These are phyloP conservation scores for Aspergillus arachidicola DNA, from an alignment of 2,329 filamentous ascomycete genomes.

Conservation along the genomic window DNA sequence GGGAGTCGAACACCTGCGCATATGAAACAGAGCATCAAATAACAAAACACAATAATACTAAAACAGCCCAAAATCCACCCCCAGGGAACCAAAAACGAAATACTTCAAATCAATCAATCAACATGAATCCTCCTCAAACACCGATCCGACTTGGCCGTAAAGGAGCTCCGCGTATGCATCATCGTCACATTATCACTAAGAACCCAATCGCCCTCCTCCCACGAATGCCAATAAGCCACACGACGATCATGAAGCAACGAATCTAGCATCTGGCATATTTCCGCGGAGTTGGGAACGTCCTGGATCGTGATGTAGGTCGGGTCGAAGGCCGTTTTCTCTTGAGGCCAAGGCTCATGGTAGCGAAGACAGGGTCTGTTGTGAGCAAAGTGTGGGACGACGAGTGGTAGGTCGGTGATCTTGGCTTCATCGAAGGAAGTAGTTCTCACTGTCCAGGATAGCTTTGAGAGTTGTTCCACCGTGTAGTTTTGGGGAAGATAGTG, in stretches of 20 bases:
- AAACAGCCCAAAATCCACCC: too few relatives aligned
- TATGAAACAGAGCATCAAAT: not conserved
- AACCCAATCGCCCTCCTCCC: constrained; percentile 59
- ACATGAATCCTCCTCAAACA: constrained; percentile 11
- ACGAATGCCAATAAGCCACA: constrained; percentile 54
- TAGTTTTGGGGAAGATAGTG: constrained; percentile 47
- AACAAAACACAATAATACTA: not conserved
- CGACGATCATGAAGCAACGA: constrained; percentile 53
- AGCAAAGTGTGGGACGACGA: constrained; percentile 51
- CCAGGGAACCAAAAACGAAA: too few relatives aligned
- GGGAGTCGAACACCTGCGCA: not conserved
- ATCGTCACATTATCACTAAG: constrained; percentile 53
- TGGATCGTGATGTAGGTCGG: constrained; percentile 2
- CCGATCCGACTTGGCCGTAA: constrained; percentile 2
- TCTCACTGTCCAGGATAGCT: constrained; percentile 53
- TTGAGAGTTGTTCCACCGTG: constrained; percentile 39
- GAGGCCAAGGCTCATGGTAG: constrained; percentile 59
- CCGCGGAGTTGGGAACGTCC: constrained; percentile 39
- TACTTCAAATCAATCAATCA: not conserved
- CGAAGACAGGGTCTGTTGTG: constrained; percentile 54
- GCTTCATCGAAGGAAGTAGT: constrained; percentile 53
- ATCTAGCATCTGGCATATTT: constrained; percentile 39
- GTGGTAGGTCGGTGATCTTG: constrained; percentile 46
- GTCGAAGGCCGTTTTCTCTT: constrained; percentile 52
- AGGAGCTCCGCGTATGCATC: constrained; percentile 22